Evolutionary conservation across 352 stramenopile species (phyloP), one percentile per base, ranked within the genome.

Genomic region (Globisporangium radiosum): DNA sequence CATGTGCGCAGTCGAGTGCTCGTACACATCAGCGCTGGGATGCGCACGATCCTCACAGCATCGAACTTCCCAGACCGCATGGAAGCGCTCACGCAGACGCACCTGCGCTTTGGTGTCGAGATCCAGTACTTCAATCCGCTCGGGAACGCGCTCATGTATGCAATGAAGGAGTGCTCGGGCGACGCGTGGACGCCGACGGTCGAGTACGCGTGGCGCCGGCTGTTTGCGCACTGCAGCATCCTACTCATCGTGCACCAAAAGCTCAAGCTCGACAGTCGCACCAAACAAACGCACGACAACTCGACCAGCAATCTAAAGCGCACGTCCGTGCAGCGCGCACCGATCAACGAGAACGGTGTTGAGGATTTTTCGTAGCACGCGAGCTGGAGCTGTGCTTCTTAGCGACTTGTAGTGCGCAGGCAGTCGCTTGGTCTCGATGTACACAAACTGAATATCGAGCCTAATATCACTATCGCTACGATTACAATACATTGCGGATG

Each of bases 91-190:
- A 75, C 89, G 4, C 94, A 80, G 13, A 88, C 79, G 1, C 89
- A 90, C 45, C 73, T 97, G 36, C 90, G 75, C 57, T 76, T 83
- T 51, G 89, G 94, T 38, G 90, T 97, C 19, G 67, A 96, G 25
- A 60, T 87, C 54, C 82, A 96, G 47, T 75, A 87, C 52, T 97
- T 95, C 79, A 95, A 97, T 52, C 72, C 85, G 19, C 70, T 97
- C 11, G 88, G 95, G 4, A 85, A 91, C 56, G 87, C 85, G 15
- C 78, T 97, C 15, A 72, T 97, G 44, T 65, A 69, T 40, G 80
- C 84, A 5, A 94, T 97, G 75, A 78, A 77, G 38, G 65, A 73
- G 55, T 72, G 60, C 7, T 76, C 72, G 4, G 65, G 69, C 8
- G 52, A 63, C 11, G 48, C 69, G 7, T 80, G 75, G 72, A 71